phyloP scores from a whole-genome alignment of 2,329 filamentous ascomycete genomes.

The Aspergillus piperis region DNA sequence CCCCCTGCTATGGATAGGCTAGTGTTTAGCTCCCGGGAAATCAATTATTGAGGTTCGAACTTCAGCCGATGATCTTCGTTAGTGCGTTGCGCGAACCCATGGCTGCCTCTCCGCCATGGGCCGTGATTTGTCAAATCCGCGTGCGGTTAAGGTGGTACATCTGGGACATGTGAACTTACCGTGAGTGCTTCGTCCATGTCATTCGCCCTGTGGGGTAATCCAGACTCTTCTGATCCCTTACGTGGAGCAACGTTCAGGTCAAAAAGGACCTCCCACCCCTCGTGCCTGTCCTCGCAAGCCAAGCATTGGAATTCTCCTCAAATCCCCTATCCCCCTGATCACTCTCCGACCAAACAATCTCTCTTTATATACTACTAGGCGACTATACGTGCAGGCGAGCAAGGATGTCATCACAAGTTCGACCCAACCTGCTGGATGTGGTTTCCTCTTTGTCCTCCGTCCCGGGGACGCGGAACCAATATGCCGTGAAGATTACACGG shows the following conservation, averaged over 20 bases:
- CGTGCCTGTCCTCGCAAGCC: background rate
- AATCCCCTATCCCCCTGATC: background rate
- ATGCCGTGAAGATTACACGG: conserved; percentile 16
- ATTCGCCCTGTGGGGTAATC: background rate
- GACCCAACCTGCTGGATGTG: conserved; percentile 16
- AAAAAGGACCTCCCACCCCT: background rate
- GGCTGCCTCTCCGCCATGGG: background rate
- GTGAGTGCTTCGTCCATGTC: background rate
- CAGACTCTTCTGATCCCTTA: background rate
- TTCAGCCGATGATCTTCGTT: background rate
- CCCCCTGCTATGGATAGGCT: background rate
- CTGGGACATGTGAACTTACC: background rate
- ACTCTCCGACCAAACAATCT: background rate
- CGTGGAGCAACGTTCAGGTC: conserved; percentile 1
- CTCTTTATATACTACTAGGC: background rate
- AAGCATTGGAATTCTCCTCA: background rate
- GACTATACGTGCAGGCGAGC: background rate
- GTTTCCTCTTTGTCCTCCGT: conserved; percentile 17
- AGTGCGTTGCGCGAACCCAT: background rate
- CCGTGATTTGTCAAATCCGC: background rate
- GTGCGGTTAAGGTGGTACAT: background rate
- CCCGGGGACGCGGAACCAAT: conserved; percentile 16
- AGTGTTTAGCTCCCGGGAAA: background rate
- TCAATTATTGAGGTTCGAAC: background rate
- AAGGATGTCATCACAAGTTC: conserved; percentile 10